Evolutionary conservation across 2,329 filamentous ascomycete genomes (phyloP), one percentile per base, ranked within the genome.

Genomic region (Colletotrichum simmondsii): DNA sequence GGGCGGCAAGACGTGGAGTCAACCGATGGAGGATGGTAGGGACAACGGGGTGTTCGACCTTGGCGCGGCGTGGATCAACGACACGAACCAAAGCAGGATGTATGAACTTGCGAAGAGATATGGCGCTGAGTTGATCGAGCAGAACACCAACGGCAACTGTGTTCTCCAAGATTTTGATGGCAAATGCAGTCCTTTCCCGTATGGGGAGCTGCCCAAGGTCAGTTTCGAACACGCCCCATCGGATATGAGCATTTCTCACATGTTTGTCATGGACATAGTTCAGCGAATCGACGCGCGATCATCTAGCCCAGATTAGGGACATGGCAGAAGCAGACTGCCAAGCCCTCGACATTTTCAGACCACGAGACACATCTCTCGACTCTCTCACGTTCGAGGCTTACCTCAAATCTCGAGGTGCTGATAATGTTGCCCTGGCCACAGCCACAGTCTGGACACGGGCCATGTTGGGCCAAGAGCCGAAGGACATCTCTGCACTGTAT

Each of bases 1-100:
- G 0, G 87, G 88, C 0, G 88, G 88, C 7, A 90, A 89, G 78
- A 88, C 85, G 0, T 87, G 81, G 79, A 86, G 82, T 4, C 71
- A 79, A 3, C 77, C 79, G 1, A 73, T 80, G 10, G 75, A 79
- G 1, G 71, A 78, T 42, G 82, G 77, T 1, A 35, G 46, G 14
- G 46, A 24, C 32, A 37, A 30, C 2, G 85, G 84, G 0, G 72
- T 80, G 0, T 81, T 86, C 7, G 90, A 91, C 26, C 76, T 90
- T 0, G 89, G 89, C 3, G 90, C 88, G 0, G 88, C 87, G 0
- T 92, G 89, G 90, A 86, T 91, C 74, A 91, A 92, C 74, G 86
- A 90, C 65, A 85, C 81, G 1, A 88, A 85, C 63, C 89, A 91
- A 74, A 80, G 75, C 30, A 79, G 80, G 4, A 84, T 90, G 61